Conservation (phyloP, 805 yeast species). For the Candida tallmaniae region DNA sequence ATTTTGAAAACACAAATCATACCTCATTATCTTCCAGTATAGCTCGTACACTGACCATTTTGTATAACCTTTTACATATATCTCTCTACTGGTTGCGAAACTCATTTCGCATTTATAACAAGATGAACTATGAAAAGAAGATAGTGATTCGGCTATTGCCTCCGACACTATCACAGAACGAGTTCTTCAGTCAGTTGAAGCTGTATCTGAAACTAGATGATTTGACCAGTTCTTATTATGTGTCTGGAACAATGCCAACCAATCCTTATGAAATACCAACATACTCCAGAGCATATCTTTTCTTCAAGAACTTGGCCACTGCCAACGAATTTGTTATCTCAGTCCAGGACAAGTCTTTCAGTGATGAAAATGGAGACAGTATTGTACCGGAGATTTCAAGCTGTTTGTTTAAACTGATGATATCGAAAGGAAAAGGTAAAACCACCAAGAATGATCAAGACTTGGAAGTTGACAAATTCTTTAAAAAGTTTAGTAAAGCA, state of each 20-base stretch:
- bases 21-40: too few relatives aligned
- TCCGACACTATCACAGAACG: constrained; percentile 27
- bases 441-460: not conserved
- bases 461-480: constrained; percentile 7
- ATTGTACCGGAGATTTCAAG: constrained; percentile 31
- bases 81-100: too few relatives aligned
- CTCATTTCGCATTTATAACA: not conserved
- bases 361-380: constrained; percentile 21
- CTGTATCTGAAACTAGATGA: constrained; percentile 9
- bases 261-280: constrained; percentile 37
- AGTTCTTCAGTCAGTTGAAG: constrained; percentile 20
- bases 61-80: too few relatives aligned
- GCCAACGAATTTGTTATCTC: constrained; percentile 24
- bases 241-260: constrained; percentile 36
- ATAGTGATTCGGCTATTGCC: constrained; percentile 39
- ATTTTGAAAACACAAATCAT: too few relatives aligned
- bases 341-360: constrained; percentile 21
- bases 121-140: constrained; percentile 5
- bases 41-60: too few relatives aligned
- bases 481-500: constrained; percentile 5
- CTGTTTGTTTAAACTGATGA: constrained; percentile 17
- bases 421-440: not conserved
- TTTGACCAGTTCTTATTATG: constrained; percentile 27
- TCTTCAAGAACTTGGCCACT: constrained; percentile 22
- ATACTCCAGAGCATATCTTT: constrained; percentile 39